Conservation (phyloP, 2,329 filamentous ascomycete genomes). For the Ascosphaera pollenicola region DNA sequence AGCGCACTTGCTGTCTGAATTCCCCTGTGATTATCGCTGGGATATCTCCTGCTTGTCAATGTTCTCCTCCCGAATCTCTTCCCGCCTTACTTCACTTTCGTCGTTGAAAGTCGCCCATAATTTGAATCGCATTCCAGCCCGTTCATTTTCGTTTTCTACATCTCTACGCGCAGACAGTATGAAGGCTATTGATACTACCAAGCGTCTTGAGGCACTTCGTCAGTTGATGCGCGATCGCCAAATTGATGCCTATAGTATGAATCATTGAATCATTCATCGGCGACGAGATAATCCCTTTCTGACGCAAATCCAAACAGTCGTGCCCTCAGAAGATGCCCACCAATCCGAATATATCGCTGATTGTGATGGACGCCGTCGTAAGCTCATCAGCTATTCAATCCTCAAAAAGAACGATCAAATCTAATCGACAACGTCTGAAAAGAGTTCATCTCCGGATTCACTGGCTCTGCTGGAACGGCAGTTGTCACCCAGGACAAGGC, state of each 20-base stretch:
- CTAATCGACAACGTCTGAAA: too few species aligned
- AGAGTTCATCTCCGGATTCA: constrained; percentile 83
- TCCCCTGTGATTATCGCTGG: background rate
- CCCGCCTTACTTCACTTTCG: background rate
- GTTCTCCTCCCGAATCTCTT: constrained; percentile 7
- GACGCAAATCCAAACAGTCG: constrained; percentile 34
- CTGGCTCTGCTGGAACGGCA: constrained; percentile 82
- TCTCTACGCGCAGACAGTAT: constrained; percentile 31
- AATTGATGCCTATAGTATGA: constrained; percentile 76
- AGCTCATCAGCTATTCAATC: constrained; percentile 6
- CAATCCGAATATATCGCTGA: constrained; percentile 94
- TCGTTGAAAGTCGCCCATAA: background rate
- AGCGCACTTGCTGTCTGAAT: too few species aligned
- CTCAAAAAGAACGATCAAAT: background rate
- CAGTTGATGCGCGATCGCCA: constrained; percentile 70
- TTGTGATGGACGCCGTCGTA: constrained; percentile 71
- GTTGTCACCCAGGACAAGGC: constrained; percentile 73
- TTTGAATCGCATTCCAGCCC: constrained; percentile 9
- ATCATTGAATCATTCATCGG: constrained; percentile 7
- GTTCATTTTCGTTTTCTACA: constrained; percentile 18
- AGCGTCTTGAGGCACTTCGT: constrained; percentile 54
- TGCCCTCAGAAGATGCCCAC: constrained; percentile 93
- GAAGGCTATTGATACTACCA: constrained; percentile 58
- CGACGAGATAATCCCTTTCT: constrained; percentile 4
- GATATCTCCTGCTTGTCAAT: constrained; percentile 14